Conservation (phyloP, 2,329 filamentous ascomycete species). For the Dactylellina drechsleri region DNA sequence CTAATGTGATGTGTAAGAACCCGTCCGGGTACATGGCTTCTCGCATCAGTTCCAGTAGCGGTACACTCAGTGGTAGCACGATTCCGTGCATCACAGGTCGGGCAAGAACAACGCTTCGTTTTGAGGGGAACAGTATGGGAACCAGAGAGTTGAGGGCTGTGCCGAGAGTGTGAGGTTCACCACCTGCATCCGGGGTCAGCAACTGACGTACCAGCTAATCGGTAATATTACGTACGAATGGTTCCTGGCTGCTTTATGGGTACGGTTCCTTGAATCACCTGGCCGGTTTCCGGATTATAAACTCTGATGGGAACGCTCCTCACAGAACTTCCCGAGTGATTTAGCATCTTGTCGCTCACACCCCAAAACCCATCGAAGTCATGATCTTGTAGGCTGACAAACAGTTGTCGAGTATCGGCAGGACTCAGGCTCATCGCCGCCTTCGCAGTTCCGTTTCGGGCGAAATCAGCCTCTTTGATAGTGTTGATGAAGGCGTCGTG, state of each 20-base stretch:
- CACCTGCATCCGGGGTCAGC: slow-evolving; percentile 17
- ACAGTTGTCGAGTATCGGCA: slow-evolving; percentile 82
- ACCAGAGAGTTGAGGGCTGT: slow-evolving; percentile 78
- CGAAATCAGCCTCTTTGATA: slow-evolving; percentile 81
- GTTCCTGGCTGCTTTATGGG: slow-evolving; percentile 69
- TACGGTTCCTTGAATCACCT: slow-evolving; percentile 57
- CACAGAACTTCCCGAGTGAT: slow-evolving; percentile 75
- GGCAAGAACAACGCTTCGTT: slow-evolving; percentile 83
- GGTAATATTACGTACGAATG: slow-evolving; percentile 78
- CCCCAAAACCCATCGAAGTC: slow-evolving; percentile 77
- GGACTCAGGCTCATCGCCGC: slow-evolving; percentile 90
- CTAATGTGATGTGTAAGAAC: slow-evolving; percentile 63
- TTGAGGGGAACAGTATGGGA: slow-evolving; percentile 85
- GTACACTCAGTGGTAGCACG: slow-evolving; percentile 79
- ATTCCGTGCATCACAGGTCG: slow-evolving; percentile 87
- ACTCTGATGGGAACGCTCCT: slow-evolving; percentile 87
- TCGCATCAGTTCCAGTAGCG: slow-evolving; percentile 82
- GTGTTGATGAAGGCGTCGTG: slow-evolving; percentile 69
- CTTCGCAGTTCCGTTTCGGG: slow-evolving; percentile 87
- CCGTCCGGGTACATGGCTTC: slow-evolving; percentile 90
- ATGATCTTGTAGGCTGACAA: slow-evolving; percentile 79
- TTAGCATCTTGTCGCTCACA: slow-evolving; percentile 80
- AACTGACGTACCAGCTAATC: slow-evolving; percentile 64
- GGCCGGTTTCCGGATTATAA: slow-evolving; percentile 77
- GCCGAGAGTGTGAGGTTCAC: slow-evolving; percentile 76